phyloP scores from a whole-genome alignment of 495 filamentous ascomycete species.

The Penicillium antarcticum region DNA sequence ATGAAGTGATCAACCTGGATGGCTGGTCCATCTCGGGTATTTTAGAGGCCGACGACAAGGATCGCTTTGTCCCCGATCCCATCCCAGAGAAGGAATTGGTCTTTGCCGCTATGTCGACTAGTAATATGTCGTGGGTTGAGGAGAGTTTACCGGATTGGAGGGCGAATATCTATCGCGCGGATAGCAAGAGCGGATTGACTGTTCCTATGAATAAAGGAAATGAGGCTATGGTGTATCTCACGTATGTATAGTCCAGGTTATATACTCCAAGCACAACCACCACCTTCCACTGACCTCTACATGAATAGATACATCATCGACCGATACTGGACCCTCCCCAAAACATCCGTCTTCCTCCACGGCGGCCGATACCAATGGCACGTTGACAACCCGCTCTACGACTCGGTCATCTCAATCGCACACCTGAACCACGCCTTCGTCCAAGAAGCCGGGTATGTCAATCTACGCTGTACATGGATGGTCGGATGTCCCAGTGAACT shows the following conservation, averaged over 20 bases:
- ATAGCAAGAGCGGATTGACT: conserved; percentile 39
- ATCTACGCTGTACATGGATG: conserved; percentile 43
- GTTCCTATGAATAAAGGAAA: conserved; percentile 56
- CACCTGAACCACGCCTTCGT: conserved; percentile 24
- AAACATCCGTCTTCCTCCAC: conserved; percentile 46
- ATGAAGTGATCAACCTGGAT: conserved; percentile 1
- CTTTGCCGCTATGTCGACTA: conserved; percentile 20
- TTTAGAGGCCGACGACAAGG: neutral
- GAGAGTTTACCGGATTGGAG: conserved; percentile 35
- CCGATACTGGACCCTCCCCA: conserved; percentile 43
- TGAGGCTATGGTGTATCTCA: conserved; percentile 63
- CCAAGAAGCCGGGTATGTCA: conserved; percentile 42
- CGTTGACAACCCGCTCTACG: conserved; percentile 53
- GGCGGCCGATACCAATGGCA: conserved; percentile 44
- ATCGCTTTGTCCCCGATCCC: neutral
- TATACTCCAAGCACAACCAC: too few species aligned
- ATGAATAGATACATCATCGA: conserved; percentile 45
- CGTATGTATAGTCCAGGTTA: too few species aligned
- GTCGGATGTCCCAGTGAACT: conserved; percentile 42
- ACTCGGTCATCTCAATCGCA: conserved; percentile 25
- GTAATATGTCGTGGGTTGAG: conserved; percentile 29
- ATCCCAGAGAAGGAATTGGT: conserved; percentile 20
- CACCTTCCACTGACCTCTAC: too few species aligned
- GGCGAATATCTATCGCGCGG: conserved; percentile 47
- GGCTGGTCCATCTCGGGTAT: neutral